Base-by-base conservation (phyloP, 2,329 filamentous ascomycete species). In the Mycosphaerella arachidis region DNA sequence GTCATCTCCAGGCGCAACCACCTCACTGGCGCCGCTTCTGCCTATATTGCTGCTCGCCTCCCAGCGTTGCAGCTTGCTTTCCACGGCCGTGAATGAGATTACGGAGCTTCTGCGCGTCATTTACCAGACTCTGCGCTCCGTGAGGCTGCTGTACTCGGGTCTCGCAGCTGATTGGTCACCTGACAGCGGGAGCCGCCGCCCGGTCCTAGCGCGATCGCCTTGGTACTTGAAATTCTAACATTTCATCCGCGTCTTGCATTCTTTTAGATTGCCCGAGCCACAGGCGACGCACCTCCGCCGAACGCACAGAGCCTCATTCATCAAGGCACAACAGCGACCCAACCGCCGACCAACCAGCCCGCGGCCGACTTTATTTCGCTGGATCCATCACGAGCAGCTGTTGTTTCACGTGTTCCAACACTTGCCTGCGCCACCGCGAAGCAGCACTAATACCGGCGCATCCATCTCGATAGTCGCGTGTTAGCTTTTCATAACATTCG, bases 301-400 rank as follows among this genome's bases (percentile, higher is more conserved):
- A 56, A 55, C 56, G 55, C 60, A 62, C 57, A 59, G 60, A 59
- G 60, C 61, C 57, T 50, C 61, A 63, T 48, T 45, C 55, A 53
- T 57, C 56, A 59, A 59, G 52, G 52, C 43, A 45, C 58, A 60
- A 57, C 59, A 54, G 58, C 62, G 50, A 64, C 58, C 57, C 59
- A 40, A 31, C 55, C 61, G 55, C 58, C 33, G 40, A 55, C 37
- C 43, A 40, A 40, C 55, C 51, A 33, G 6, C 27, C 24, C 29
- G 2, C 45, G 53, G 29, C 35, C 31, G 7, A 20, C 40, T 48
- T 48, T 30, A 43, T 4, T 30, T n/a, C 35, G 24, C 40, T 10
- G 29, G 18, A 40, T 12, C 27, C 37, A 35, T 35, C 50, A 35
- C 50, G 29, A 35, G 50, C 27, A 52, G 24, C 30, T 52, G 5